Percentiles rank a stretch among this genome's conserved stretches.
These are phyloP conservation scores for Tilletiopsis washingtonensis DNA, from an alignment of 1,284 basidiomycete genomes.

Conservation along the genomic window DNA sequence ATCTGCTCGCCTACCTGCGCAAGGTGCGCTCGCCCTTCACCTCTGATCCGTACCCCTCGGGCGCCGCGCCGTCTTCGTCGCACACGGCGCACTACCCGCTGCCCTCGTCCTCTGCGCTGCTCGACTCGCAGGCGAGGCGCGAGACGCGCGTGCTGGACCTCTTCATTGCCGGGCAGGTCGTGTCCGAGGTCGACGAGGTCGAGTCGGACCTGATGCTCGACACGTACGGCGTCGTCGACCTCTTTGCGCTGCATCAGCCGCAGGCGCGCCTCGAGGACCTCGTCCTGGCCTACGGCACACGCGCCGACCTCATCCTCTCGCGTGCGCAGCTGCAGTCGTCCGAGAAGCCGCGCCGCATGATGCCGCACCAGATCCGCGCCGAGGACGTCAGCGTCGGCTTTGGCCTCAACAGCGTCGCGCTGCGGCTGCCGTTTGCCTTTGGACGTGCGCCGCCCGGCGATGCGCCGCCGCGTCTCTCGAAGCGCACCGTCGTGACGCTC, in stretches of 20 bases:
- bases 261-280: not conserved
- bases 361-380: too few species aligned
- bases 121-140: not conserved
- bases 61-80: not conserved
- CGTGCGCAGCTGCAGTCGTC: too few species aligned
- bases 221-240: constrained; percentile 47
- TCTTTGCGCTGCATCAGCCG: constrained; percentile 17
- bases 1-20: not conserved
- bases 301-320: too few species aligned
- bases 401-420: too few species aligned
- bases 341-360: too few species aligned
- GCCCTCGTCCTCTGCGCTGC: not conserved
- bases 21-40: not conserved
- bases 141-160: not conserved
- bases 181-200: not conserved
- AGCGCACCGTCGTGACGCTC: too few species aligned
- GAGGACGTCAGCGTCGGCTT: too few species aligned
- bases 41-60: not conserved
- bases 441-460: too few species aligned
- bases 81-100: not conserved
- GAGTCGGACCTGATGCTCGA: constrained; percentile 52
- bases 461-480: too few species aligned
- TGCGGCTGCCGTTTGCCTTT: too few species aligned
- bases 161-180: not conserved
- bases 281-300: not conserved